These are phyloP conservation scores for Rhododendron kiyosumense DNA, from an alignment of 148 eudicot genomes.

Conservation along the genomic window DNA sequence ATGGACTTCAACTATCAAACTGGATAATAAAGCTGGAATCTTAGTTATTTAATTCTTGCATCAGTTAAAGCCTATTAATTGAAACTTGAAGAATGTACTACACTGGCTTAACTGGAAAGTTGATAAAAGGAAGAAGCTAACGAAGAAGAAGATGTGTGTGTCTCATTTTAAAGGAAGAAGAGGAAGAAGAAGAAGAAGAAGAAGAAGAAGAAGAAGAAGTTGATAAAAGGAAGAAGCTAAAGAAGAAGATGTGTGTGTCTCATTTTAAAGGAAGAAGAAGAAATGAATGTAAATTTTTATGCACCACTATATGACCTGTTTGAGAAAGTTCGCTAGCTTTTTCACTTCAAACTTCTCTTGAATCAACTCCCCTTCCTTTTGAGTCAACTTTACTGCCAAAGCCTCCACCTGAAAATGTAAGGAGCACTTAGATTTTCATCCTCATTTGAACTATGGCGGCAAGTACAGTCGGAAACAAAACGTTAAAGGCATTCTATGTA, in stretches of 20 bases:
- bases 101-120: background rate
- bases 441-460: background rate
- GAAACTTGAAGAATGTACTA: background rate
- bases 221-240: background rate
- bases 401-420: slow-evolving; percentile 71
- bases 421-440: background rate
- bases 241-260: background rate
- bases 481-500: background rate
- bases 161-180: background rate
- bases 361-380: slow-evolving; percentile 89
- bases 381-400: slow-evolving; percentile 92
- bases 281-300: background rate
- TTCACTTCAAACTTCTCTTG: slow-evolving; percentile 98
- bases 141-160: background rate
- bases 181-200: background rate
- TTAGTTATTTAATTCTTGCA: background rate
- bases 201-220: background rate
- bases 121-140: background rate
- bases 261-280: background rate
- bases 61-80: background rate
- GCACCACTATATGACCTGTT: slow-evolving; percentile 55
- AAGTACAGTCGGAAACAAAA: background rate
- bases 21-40: background rate
- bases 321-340: slow-evolving; percentile 76
- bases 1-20: slow-evolving; percentile 6